Evolutionary conservation across 1,284 basidiomycete genomes (phyloP).

Genomic region (Malassezia brasiliensis): DNA sequence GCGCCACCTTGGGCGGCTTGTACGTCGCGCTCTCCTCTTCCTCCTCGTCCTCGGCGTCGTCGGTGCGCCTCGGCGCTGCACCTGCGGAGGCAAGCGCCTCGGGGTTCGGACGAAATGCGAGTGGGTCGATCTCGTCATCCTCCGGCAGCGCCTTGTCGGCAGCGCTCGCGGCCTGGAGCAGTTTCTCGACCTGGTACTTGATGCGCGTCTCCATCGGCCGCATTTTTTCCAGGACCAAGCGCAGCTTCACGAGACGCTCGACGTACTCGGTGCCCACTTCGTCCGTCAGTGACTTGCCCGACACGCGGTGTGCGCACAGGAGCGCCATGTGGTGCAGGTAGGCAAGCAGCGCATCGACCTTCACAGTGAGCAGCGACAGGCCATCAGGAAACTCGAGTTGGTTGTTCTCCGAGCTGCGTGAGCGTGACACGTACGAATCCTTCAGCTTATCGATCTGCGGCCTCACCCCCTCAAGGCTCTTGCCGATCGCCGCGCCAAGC

Average conservation of each 20-base stretch:
- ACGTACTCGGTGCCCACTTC: slow-evolving; percentile 21
- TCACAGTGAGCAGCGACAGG: slow-evolving; percentile 79
- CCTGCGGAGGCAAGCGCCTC: slow-evolving; percentile 17
- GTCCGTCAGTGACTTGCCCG: slow-evolving; percentile 23
- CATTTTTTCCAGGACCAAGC: slow-evolving; percentile 51
- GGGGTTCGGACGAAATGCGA: slow-evolving; percentile 84
- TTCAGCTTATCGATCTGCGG: background rate
- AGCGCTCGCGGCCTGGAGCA: slow-evolving; percentile 30
- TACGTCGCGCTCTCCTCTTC: slow-evolving; percentile 56
- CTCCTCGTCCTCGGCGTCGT: background rate
- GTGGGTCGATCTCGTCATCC: slow-evolving; percentile 55
- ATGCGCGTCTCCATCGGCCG: slow-evolving; percentile 66
- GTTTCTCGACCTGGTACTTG: slow-evolving; percentile 90
- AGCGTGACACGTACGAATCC: background rate
- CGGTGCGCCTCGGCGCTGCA: background rate
- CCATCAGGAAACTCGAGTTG: slow-evolving; percentile 54
- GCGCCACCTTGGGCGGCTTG: slow-evolving; percentile 80
- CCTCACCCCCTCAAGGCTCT: background rate
- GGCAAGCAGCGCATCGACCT: slow-evolving; percentile 73
- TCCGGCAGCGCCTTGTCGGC: slow-evolving; percentile 15
- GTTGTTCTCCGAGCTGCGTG: background rate
- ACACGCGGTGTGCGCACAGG: slow-evolving; percentile 26
- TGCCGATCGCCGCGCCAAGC: background rate
- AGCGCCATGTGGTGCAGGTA: slow-evolving; percentile 80
- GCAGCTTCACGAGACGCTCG: slow-evolving; percentile 26